Evolutionary conservation across 768 basidiomycete species (phyloP), one percentile per base, ranked within the genome.

Genomic region (Rhodosporidiobolus sp.): DNA sequence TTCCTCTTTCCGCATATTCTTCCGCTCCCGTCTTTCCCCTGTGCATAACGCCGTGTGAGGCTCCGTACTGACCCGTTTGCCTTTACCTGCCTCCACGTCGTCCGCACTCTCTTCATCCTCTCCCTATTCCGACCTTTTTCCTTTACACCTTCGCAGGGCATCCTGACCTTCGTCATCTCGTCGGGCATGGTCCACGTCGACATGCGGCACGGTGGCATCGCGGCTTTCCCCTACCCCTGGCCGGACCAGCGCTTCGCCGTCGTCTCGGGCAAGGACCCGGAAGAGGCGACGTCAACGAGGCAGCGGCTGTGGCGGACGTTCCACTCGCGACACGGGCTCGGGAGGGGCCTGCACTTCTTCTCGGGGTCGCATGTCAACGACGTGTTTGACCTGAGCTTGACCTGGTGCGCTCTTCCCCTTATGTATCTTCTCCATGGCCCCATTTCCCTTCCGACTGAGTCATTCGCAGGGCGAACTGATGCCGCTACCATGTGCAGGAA

Each of bases 131-230:
- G n/a, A 14, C 5, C 16, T 14, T 55, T 9, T 34, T 11, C 52
- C 16, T 24, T 38, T 32, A 24, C 56, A 12, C 28, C 32, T 16
- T n/a, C 8, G 11, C 70, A 73, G 64, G 76, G 76, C n/a, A 75
- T 73, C 32, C 59, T 77, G 9, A 75, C 76, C 8, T 77, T 77
- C 55, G 58, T 77, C 35, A 75, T 77, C 45, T 68, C 73, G 4
- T 68, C 65, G 1, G 68, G 61, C 11, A 67, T 77, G 71, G 76
- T 77, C 5, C 76, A 77, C 50, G 66, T 69, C 32, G 76, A 77
- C 67, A 63, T 73, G 68, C 67, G 76, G 9, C 65, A 57, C n/a
- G 67, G 73, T 38, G 57, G 52, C 0, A 73, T 76, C 58, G 48
- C 56, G 3, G 69, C 75, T 5, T 76, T 76, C 48, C 70, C 67